Conservation (phyloP, 345 rosid species). For the Euphorbia lathyris region DNA sequence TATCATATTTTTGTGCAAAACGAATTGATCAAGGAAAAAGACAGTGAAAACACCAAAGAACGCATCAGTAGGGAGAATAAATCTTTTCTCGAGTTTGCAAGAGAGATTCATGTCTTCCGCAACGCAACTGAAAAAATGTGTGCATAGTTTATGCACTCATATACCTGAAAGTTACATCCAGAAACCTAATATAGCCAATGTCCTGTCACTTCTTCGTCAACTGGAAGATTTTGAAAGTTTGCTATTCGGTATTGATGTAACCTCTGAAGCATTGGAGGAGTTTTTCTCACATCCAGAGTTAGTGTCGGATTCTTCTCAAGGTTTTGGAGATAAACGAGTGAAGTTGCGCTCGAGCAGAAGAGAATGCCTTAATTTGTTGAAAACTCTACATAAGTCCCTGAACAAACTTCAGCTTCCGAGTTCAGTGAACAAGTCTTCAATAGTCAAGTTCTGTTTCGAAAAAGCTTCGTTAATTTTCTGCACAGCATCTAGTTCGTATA, state of each 20-base stretch:
- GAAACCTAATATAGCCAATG: constrained; percentile 14
- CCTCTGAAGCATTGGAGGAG: constrained; percentile 24
- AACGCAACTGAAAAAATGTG: constrained; percentile 22
- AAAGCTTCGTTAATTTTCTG: constrained; percentile 36
- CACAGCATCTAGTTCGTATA: constrained; percentile 39
- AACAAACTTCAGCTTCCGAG: constrained; percentile 26
- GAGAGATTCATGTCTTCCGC: constrained; percentile 7
- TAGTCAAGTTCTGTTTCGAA: constrained; percentile 35
- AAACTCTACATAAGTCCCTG: constrained; percentile 14
- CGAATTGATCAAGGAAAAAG: too few relatives aligned
- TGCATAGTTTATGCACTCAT: constrained; percentile 30
- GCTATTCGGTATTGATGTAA: constrained; percentile 17
- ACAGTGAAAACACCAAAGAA: neutral
- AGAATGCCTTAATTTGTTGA: constrained; percentile 30
- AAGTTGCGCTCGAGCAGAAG: constrained; percentile 11
- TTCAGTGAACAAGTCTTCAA: neutral
- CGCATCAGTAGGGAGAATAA: neutral
- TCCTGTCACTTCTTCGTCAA: constrained; percentile 13
- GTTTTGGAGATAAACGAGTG: neutral
- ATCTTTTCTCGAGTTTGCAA: constrained; percentile 33
- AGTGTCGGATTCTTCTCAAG: neutral
- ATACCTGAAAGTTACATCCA: constrained; percentile 20
- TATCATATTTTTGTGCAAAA: too few relatives aligned
- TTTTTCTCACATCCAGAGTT: constrained; percentile 18
- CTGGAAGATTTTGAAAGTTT: constrained; percentile 24